These are phyloP conservation scores for Penicillium taxi DNA, from an alignment of 495 filamentous ascomycete genomes.

Conservation along the genomic window DNA sequence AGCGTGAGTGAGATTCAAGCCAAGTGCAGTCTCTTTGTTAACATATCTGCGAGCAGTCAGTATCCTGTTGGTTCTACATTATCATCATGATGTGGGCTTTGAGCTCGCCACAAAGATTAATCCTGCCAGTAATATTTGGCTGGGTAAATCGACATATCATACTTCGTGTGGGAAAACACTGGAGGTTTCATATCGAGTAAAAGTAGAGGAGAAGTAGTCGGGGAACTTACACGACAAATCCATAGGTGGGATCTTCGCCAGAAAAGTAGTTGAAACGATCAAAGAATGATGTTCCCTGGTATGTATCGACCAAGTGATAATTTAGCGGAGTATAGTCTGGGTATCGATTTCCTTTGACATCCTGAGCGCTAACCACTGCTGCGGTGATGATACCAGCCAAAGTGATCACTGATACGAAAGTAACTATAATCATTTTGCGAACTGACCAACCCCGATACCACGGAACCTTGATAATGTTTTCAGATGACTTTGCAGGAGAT, in stretches of 20 bases:
- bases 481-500: too few relatives aligned
- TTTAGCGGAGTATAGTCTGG: constrained; percentile 44
- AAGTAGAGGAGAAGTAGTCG: background rate
- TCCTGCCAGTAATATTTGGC: too few relatives aligned
- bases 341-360: constrained; percentile 40
- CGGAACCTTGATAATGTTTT: too few relatives aligned
- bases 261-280: constrained; percentile 47
- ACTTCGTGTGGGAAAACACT: too few relatives aligned
- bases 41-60: constrained; percentile 33
- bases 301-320: constrained; percentile 47
- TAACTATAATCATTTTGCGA: constrained; percentile 37
- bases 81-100: too few relatives aligned
- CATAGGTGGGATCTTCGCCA: constrained; percentile 42
- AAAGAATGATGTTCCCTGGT: constrained; percentile 42
- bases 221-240: constrained; percentile 42
- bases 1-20: constrained; percentile 46
- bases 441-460: constrained; percentile 47
- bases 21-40: constrained; percentile 18
- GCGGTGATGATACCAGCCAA: constrained; percentile 39
- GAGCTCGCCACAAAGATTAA: too few relatives aligned
- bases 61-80: too few relatives aligned
- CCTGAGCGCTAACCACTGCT: constrained; percentile 48
- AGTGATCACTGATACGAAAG: constrained; percentile 21
- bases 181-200: too few relatives aligned
- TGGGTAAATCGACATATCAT: too few relatives aligned